phyloP scores from a whole-genome alignment of 2,329 filamentous ascomycete species.

The Daldinia sp. region DNA sequence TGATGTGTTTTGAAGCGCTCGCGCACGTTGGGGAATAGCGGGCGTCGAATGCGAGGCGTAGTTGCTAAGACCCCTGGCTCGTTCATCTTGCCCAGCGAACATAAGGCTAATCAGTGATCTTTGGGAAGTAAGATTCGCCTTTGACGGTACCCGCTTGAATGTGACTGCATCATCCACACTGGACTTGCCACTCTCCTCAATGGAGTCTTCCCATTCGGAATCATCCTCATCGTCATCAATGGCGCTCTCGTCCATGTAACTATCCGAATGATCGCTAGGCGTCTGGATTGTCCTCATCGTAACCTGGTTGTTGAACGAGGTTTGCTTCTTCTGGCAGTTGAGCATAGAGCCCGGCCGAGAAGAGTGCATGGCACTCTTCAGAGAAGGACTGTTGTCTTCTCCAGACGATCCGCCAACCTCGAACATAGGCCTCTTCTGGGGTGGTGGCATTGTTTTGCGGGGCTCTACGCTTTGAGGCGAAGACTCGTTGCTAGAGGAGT shows the following conservation, averaged over 20 bases:
- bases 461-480: conserved; percentile 66
- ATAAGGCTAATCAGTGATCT: conserved; percentile 90
- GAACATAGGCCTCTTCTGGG: conserved; percentile 57
- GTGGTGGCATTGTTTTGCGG: conserved; percentile 47
- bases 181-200: conserved; percentile 82
- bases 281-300: conserved; percentile 71
- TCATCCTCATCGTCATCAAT: conserved; percentile 76
- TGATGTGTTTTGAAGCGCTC: conserved; percentile 58
- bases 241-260: conserved; percentile 81
- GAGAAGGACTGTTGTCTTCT: conserved; percentile 78
- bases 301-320: conserved; percentile 82
- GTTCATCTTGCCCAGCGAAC: conserved; percentile 79
- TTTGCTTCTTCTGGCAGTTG: conserved; percentile 71
- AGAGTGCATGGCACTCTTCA: conserved; percentile 62
- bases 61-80: conserved; percentile 73
- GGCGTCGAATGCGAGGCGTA: conserved; percentile 73
- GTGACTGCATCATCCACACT: conserved; percentile 81
- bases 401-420: conserved; percentile 68
- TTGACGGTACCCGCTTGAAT: conserved; percentile 92
- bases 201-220: conserved; percentile 70
- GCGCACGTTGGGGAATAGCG: conserved; percentile 70
- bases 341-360: conserved; percentile 54
- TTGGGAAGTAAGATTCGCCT: conserved; percentile 82
- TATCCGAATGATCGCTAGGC: conserved; percentile 65
- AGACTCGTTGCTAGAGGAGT: conserved; percentile 80